Base-by-base conservation (phyloP, 306 rosid species). In the Bauhinia variegata region DNA sequence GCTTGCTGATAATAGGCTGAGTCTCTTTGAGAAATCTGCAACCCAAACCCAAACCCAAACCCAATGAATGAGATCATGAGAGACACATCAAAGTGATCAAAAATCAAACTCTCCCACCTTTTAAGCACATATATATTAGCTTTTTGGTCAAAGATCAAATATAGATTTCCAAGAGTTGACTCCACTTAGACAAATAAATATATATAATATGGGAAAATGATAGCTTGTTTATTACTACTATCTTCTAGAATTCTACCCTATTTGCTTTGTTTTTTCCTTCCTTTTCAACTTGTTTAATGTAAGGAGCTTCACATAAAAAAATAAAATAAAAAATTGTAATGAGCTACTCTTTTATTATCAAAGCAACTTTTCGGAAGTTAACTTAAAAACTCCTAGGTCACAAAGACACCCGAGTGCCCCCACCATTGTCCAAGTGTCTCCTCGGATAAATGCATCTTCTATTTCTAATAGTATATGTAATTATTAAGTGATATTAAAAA, bases 1-100 rank as follows among this genome's bases (percentile, higher is more conserved):
- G 75, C 62, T 89, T n/a, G 75, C 89, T 41, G 89, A 89, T 75
- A 8, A 92, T 19, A 80, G 96, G 77, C 86, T 92, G 1, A 74
- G 87, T 1, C 55, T 52, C 28, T 89, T 92, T 65, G 86, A 85
- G 63, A n/a, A n/a, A n/a, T n/a, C n/a, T n/a, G n/a, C n/a, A n/a
- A n/a, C n/a, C n/a, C 15, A 8, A n/a, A 4, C 14, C 32, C 28
- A 23, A 23, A n/a, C n/a, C n/a, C n/a, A n/a, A n/a, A 23, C 28
- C 28, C 28, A 23, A 23, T 23, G 28, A 23, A 23, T 23, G 28
- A 23, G 28, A n/a, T n/a, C n/a, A n/a, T n/a, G n/a, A n/a, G n/a
- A 23, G 28, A 23, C 58, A 71, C 42, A 8, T 36, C 41, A 36
- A 36, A 6, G 41, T 6, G 9, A 0, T 36, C 1, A 39, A 63